Conservation (phyloP, 2,329 filamentous ascomycete species). For the Xylaria sp. region DNA sequence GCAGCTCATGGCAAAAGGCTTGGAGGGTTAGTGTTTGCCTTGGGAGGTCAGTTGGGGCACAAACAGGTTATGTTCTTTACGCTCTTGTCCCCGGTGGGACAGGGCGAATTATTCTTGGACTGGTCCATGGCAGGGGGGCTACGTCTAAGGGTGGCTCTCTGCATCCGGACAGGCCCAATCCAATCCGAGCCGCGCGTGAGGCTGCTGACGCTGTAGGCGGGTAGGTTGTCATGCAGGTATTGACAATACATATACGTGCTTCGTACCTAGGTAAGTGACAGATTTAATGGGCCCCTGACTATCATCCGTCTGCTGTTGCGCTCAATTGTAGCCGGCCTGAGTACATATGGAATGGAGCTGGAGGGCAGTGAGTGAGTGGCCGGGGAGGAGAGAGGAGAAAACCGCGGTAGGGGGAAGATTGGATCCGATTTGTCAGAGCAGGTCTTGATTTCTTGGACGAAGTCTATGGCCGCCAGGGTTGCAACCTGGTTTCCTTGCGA, state of each 20-base stretch:
- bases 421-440: slow-evolving; percentile 15
- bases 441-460: slow-evolving; percentile 3
- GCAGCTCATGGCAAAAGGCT: slow-evolving; percentile 35
- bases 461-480: slow-evolving; percentile 16
- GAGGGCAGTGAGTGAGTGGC: background rate
- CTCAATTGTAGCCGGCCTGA: too few relatives aligned
- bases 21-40: slow-evolving; percentile 12
- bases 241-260: background rate
- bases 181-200: background rate
- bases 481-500: slow-evolving; percentile 19
- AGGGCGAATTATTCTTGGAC: slow-evolving; percentile 9
- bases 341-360: background rate
- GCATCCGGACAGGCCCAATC: background rate
- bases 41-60: slow-evolving; percentile 21
- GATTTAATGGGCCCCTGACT: background rate
- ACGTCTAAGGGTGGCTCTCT: background rate
- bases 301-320: too few relatives aligned
- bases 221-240: background rate
- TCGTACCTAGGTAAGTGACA: background rate
- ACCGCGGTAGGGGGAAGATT: slow-evolving; percentile 2
- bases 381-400: background rate
- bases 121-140: slow-evolving; percentile 15
- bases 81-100: slow-evolving; percentile 36
- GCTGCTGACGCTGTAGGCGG: background rate
- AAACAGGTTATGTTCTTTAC: slow-evolving; percentile 37